A percentile compares a stretch with the other conserved stretches of the same genome.
phyloP scores from a whole-genome alignment of 192 early-diverging fungal species.

The Lunasporangiospora selenospora region DNA sequence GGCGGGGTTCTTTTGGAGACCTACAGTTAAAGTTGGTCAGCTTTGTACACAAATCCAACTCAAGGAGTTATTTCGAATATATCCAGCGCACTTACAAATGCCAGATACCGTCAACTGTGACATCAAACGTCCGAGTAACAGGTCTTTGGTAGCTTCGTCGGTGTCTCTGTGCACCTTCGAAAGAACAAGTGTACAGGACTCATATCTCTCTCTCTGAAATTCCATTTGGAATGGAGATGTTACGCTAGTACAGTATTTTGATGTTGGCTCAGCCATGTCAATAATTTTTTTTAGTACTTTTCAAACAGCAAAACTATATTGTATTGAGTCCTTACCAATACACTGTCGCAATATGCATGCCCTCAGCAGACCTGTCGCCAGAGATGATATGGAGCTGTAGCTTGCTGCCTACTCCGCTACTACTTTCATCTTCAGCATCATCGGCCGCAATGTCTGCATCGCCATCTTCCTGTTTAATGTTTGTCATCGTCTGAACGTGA shows the following conservation, averaged over 20 bases:
- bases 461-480: constrained; percentile 22
- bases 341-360: neutral
- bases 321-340: constrained; percentile 44
- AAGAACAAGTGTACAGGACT: constrained; percentile 20
- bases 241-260: too few species aligned
- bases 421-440: constrained; percentile 25
- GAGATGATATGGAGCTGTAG: constrained; percentile 31
- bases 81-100: too few species aligned
- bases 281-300: too few species aligned
- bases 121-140: too few species aligned
- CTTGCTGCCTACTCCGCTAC: constrained; percentile 7
- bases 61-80: too few species aligned
- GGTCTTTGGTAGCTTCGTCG: too few species aligned
- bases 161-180: constrained; percentile 12
- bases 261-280: too few species aligned
- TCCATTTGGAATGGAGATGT: constrained; percentile 40
- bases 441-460: constrained; percentile 18
- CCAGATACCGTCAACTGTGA: too few species aligned
- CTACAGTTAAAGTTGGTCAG: constrained; percentile 7
- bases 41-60: too few species aligned
- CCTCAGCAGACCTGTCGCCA: constrained; percentile 1
- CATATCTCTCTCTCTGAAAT: constrained; percentile 36
- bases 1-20: constrained; percentile 11
- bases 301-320: too few species aligned
- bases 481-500: constrained; percentile 24